Percentiles rank a stretch among this genome's conserved stretches.
Conservation (phyloP, 2,329 filamentous ascomycete species). For the Pseudohalonectria lignicola region DNA sequence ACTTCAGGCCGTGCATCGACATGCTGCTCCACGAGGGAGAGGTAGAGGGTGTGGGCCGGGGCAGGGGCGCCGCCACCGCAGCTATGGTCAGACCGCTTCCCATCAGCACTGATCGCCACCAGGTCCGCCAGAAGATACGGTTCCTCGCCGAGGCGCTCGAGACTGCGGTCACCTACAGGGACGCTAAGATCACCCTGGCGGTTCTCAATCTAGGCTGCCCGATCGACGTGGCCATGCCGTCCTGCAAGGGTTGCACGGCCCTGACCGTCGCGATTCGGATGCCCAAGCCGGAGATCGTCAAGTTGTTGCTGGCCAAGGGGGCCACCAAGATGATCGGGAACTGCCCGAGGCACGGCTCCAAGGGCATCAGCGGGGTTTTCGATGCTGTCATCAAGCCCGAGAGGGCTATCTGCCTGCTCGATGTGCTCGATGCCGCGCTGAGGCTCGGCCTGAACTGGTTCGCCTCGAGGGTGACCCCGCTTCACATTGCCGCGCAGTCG, state of each 20-base stretch:
- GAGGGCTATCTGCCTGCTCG: background rate
- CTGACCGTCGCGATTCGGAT: background rate
- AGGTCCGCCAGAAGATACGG: background rate
- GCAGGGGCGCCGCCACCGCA: too few species aligned
- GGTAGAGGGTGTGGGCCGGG: too few species aligned
- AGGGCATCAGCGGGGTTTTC: background rate
- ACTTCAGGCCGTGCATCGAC: background rate
- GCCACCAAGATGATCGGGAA: background rate
- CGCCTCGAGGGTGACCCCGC: background rate
- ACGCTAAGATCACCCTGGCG: background rate
- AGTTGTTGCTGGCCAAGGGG: conserved; percentile 3
- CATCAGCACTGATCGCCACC: background rate
- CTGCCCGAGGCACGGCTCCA: background rate
- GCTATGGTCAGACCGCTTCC: too few species aligned
- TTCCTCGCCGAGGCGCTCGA: conserved; percentile 1
- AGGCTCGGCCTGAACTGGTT: conserved; percentile 1
- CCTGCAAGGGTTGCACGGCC: conserved; percentile 1
- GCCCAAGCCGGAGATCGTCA: background rate
- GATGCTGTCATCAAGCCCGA: background rate
- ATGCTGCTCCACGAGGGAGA: background rate
- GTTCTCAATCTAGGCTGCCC: background rate
- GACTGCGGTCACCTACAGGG: background rate
- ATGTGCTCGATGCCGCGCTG: background rate
- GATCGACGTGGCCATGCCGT: background rate
- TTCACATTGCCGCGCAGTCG: background rate